These are phyloP conservation scores for Panus rudis DNA, from an alignment of 768 basidiomycete species.

Conservation along the genomic window DNA sequence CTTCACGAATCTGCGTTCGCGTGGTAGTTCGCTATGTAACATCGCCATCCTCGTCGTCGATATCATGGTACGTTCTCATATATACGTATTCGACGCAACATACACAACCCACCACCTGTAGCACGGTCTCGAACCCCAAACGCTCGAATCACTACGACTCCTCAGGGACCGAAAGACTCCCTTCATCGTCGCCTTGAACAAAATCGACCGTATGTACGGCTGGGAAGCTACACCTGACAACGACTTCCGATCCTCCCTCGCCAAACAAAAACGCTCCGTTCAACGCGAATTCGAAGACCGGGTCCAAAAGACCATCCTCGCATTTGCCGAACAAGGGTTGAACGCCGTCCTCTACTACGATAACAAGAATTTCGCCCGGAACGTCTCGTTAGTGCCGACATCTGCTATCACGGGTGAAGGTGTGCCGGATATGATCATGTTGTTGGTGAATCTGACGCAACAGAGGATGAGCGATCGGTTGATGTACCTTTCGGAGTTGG, in stretches of 20 bases:
- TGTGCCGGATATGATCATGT: conserved; percentile 98
- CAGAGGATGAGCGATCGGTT: conserved; percentile 95
- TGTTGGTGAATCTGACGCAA: conserved; percentile 94
- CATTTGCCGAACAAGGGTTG: conserved; percentile 96
- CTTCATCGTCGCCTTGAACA: conserved; percentile 98
- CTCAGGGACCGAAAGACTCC: conserved; percentile 92
- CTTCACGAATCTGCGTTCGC: conserved; percentile 91
- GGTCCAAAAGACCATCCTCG: conserved; percentile 74
- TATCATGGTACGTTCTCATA: conserved; percentile 67
- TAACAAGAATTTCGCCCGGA: conserved; percentile 90
- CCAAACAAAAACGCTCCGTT: conserved; percentile 69
- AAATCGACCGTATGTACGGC: conserved; percentile 97
- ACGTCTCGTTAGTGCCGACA: conserved; percentile 95
- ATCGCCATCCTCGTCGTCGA: conserved; percentile 99
- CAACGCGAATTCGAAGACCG: conserved; percentile 93
- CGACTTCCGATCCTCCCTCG: conserved; percentile 86
- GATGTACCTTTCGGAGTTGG: conserved; percentile 96
- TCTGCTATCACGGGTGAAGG: conserved; percentile 98
- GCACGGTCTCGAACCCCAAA: conserved; percentile 99
- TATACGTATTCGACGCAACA: not conserved
- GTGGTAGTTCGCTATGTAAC: conserved; percentile 96
- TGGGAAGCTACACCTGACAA: conserved; percentile 91
- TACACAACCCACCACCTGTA: conserved; percentile 21
- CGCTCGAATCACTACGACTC: conserved; percentile 89
- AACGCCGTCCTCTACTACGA: conserved; percentile 96